Evolutionary conservation across 2,329 filamentous ascomycete species (phyloP).

Genomic region (Xenoacremonium recifei): DNA sequence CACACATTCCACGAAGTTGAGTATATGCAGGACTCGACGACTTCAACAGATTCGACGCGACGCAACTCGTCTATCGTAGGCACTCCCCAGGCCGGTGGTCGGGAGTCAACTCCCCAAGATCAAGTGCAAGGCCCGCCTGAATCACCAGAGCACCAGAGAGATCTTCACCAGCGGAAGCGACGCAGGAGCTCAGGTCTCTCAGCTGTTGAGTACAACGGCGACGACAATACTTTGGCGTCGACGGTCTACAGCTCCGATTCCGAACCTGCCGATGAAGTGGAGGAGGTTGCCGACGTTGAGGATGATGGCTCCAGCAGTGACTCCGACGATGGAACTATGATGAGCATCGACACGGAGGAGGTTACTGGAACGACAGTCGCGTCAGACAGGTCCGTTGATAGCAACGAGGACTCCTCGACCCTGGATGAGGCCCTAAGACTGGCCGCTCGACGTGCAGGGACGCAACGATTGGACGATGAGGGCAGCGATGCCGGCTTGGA

Average conservation of each 20-base stretch:
- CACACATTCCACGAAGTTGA: conserved; percentile 97
- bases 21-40: conserved; percentile 82
- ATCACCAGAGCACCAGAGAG: conserved; percentile 64
- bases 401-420: conserved; percentile 65
- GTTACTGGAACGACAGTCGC: conserved; percentile 66
- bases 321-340: conserved; percentile 75
- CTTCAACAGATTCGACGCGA: conserved; percentile 73
- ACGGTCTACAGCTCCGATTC: conserved; percentile 73
- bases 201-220: conserved; percentile 63
- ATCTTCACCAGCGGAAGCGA: conserved; percentile 55
- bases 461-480: conserved; percentile 60
- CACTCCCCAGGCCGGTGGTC: conserved; percentile 44
- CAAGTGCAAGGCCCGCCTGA: conserved; percentile 56
- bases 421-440: conserved; percentile 76
- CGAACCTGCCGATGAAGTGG: conserved; percentile 53
- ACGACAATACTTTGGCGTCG: conserved; percentile 69
- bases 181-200: conserved; percentile 67
- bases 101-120: conserved; percentile 57
- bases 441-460: conserved; percentile 74
- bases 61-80: conserved; percentile 62
- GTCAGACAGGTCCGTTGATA: conserved; percentile 58
- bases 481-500: conserved; percentile 58
- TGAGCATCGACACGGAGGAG: conserved; percentile 80
- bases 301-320: conserved; percentile 49
- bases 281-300: conserved; percentile 55